Conservation (phyloP, 2,329 filamentous ascomycete species). For the Peltaster fructicola region DNA sequence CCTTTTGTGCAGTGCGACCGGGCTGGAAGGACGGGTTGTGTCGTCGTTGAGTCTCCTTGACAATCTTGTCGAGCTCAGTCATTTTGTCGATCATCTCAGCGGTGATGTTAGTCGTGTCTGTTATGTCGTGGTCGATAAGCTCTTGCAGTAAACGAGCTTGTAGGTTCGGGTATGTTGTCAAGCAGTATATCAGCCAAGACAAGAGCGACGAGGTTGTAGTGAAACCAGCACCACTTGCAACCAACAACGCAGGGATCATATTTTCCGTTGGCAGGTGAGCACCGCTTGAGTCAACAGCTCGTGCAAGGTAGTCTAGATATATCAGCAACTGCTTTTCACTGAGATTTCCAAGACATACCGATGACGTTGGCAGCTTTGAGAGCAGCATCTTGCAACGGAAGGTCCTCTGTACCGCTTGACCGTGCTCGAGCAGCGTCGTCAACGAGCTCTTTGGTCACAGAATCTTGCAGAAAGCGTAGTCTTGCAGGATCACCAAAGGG, state of each 20-base stretch:
- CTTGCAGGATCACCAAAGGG: slow-evolving; percentile 40
- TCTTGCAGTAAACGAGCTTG: slow-evolving; percentile 42
- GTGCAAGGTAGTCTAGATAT: slow-evolving; percentile 32
- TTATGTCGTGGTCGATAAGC: slow-evolving; percentile 26
- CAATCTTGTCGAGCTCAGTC: slow-evolving; percentile 36
- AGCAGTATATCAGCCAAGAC: slow-evolving; percentile 39
- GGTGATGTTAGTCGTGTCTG: slow-evolving; percentile 19
- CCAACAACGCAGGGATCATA: slow-evolving; percentile 28
- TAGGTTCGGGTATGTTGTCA: slow-evolving; percentile 36
- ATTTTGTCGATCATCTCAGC: slow-evolving; percentile 25
- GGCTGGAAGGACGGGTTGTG: slow-evolving; percentile 47
- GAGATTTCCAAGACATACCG: slow-evolving; percentile 4
- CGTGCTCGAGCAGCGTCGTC: slow-evolving; percentile 22
- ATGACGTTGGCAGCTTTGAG: slow-evolving; percentile 14
- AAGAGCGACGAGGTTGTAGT: slow-evolving; percentile 41
- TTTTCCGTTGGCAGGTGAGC: slow-evolving; percentile 32
- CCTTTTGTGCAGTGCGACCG: slow-evolving; percentile 36
- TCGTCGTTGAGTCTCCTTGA: slow-evolving; percentile 43
- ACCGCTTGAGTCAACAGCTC: slow-evolving; percentile 37
- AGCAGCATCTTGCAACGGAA: slow-evolving; percentile 22
- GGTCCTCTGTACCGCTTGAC: slow-evolving; percentile 16
- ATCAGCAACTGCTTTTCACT: slow-evolving; percentile 8
- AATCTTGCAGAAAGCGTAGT: slow-evolving; percentile 18
- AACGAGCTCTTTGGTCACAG: slow-evolving; percentile 23
- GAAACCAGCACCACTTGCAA: slow-evolving; percentile 41